Evolutionary conservation across 495 filamentous ascomycete species (phyloP), one percentile per base, ranked within the genome.

Genomic region (Neurospora africana): DNA sequence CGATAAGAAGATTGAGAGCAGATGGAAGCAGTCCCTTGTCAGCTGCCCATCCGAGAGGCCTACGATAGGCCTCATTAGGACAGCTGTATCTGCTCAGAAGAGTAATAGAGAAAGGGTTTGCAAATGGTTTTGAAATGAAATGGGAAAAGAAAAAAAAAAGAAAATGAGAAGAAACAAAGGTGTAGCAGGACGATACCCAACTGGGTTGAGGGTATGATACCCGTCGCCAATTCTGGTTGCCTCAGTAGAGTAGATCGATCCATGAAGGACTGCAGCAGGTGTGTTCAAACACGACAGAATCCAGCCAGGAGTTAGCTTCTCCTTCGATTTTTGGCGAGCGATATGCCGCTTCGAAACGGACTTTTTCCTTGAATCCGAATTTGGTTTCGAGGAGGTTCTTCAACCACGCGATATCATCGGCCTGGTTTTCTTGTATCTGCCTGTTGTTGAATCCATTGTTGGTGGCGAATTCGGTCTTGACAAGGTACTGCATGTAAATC

Each of bases 391-490:
- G 72, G 44, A 78, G 71, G 19, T 74, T 68, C 23, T 69, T 44
- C 30, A 82, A 72, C 78, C 81, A 82, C 13, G 70, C n/a, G 30
- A 79, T 72, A 38, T 80, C 79, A 3, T 72, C 71, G 10, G 73
- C 72, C 0, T 76, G 72, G 2, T 19, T 68, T 37, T 68, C 71
- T 58, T 70, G 70, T 38, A 38, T 53, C 40, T 72, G 53, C 19
- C 74, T 72, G 10, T 78, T 23, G 36, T 76, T 37, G 5, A 68
- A 21, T 23, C 75, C 44, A 2, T 36, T 23, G 3, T 68, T 19
- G 2, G 43, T 30, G 7, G 11, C 10, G 9, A 27, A 10, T 70
- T 75, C 71, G 40, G 75, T 75, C 70, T 53, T 72, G 44, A 83
- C 73, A 15, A 74, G 68, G 58, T 75, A 75, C 4, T 77, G 74